Base-by-base conservation (phyloP, 768 basidiomycete genomes). In the Boletus edulis region DNA sequence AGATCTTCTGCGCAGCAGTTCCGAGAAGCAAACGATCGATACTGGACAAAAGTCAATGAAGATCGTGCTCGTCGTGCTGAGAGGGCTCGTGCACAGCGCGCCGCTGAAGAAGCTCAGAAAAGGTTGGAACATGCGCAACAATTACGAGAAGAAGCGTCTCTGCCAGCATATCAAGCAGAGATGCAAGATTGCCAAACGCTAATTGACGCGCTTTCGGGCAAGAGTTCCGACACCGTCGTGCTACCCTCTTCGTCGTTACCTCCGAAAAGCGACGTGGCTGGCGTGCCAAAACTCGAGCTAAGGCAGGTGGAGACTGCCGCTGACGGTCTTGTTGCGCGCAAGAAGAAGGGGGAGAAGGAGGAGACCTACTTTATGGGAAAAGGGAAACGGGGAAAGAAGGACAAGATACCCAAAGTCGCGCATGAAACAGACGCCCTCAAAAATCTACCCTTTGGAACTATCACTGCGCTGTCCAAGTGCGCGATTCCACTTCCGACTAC, bases 181-280 rank as follows among this genome's bases (percentile, higher is more conserved):
- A 94, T 99, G 64, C 93, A 98, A 76, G 97, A 98, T 69, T 98
- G 94, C 75, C 88, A 91, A 67, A 96, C 89, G 4, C 83, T 97
- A 60, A 87, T 96, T 67, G 89, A 94, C 70, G 85, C 78, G 67
- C 85, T 97, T 73, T 85, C 81, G 17, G 88, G 88, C 22, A 89
- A 86, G 71, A 72, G 74, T 42, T 74, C 74, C 39, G 80, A 76
- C 14, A 73, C 74, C 38, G 72, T 73, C 34, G 70, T 74, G 13
- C 69, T 76, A 59, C 76, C 81, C 54, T 73, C 78, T n/a, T 67
- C 72, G 31, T 69, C 78, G 39, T 52, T 70, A 32, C 57, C 70
- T 10, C 77, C 75, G 61, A 72, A 74, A 49, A 75, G 60, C 13
- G 71, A 81, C 44, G 72, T 89, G 20, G 76, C 71, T 41, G 83